A percentile compares a stretch with the other conserved stretches of the same genome.
These are phyloP conservation scores for Plasmodium blacklocki DNA, from an alignment of 169 alveolate species.

Conservation along the genomic window DNA sequence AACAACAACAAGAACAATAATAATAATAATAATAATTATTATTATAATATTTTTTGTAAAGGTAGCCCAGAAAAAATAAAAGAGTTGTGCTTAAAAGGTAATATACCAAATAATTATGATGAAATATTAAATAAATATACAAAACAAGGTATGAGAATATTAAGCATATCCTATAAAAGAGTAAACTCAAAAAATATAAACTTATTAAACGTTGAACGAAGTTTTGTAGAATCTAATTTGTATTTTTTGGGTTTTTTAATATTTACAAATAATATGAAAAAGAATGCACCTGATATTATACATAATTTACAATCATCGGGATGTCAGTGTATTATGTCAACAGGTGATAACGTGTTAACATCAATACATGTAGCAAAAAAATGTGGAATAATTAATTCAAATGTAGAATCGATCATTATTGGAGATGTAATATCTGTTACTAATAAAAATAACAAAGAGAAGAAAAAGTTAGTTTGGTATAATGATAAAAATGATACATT, in stretches of 20 bases:
- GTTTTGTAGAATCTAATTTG: conserved; percentile 75
- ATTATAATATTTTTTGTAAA: background rate
- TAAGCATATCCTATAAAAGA: background rate
- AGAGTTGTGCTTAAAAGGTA: background rate
- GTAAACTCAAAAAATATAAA: background rate
- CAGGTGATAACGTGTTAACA: conserved; percentile 82
- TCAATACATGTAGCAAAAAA: conserved; percentile 79
- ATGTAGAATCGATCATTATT: conserved; percentile 1
- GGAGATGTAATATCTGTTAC: conserved; percentile 5
- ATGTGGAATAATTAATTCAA: conserved; percentile 66
- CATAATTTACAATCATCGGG: conserved; percentile 75
- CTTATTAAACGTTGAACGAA: conserved; percentile 39
- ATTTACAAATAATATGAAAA: conserved; percentile 77
- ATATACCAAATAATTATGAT: conserved; percentile 4
- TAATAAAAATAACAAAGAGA: background rate
- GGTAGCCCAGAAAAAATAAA: conserved; percentile 7
- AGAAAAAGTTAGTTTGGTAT: conserved; percentile 7
- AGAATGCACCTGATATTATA: conserved; percentile 68
- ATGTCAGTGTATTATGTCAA: conserved; percentile 79
- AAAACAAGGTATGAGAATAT: conserved; percentile 5
- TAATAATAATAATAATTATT: background rate
- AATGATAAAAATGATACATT: background rate
- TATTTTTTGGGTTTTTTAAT: conserved; percentile 73
- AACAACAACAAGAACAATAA: too few relatives aligned
- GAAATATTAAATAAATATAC: conserved; percentile 1